These are phyloP conservation scores for Stachybotrys chlorohalonatus DNA, from an alignment of 2,329 filamentous ascomycete species.

Conservation along the genomic window DNA sequence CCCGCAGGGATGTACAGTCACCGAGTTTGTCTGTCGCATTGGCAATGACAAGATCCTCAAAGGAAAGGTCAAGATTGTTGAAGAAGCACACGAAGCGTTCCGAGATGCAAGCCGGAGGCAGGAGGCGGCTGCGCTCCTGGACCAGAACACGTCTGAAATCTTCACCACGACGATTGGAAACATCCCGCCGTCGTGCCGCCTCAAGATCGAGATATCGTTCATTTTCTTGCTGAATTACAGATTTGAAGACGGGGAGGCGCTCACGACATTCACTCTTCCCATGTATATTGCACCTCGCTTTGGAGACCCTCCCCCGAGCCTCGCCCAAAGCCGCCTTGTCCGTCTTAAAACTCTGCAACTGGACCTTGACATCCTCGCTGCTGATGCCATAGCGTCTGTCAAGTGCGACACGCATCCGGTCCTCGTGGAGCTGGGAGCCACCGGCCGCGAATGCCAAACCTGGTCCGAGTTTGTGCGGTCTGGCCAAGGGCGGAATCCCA, in stretches of 20 bases:
- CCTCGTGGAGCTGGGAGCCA: not conserved
- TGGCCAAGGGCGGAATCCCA: not conserved
- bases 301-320: not conserved
- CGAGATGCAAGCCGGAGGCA: conserved; percentile 1
- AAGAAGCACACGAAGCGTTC: conserved; percentile 3
- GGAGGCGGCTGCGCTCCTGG: conserved; percentile 1
- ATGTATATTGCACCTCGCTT: conserved; percentile 5
- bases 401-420: not conserved
- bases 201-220: conserved; percentile 4
- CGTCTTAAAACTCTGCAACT: not conserved
- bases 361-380: not conserved
- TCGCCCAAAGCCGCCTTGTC: not conserved
- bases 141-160: conserved; percentile 6
- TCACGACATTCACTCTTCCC: conserved; percentile 5
- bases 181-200: conserved; percentile 4
- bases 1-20: conserved; percentile 1
- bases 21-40: conserved; percentile 2
- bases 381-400: not conserved
- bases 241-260: not conserved
- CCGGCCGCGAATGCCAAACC: not conserved
- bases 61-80: conserved; percentile 5
- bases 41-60: conserved; percentile 2
- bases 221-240: conserved; percentile 6
- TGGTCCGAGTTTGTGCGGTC: not conserved
- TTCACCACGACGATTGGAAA: conserved; percentile 6